A percentile compares a stretch with the other conserved stretches of the same genome.
Conservation (phyloP, 2,329 filamentous ascomycete species). For the Helicocarpus griseus region DNA sequence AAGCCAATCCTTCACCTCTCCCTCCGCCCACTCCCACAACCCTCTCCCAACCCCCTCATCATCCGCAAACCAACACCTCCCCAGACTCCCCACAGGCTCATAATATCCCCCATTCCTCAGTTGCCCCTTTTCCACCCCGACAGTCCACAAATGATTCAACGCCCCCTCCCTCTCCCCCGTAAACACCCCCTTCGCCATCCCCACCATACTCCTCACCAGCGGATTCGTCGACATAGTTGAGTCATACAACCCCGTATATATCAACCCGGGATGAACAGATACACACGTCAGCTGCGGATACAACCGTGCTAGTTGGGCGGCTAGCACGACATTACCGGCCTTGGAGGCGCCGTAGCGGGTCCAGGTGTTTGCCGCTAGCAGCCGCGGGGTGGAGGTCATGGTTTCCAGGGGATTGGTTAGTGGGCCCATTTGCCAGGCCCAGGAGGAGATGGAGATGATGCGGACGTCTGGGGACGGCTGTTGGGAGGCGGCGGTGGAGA, state of each 20-base stretch:
- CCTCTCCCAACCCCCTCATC: constrained; percentile 24
- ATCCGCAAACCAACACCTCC: constrained; percentile 21
- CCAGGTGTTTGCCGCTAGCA: constrained; percentile 30
- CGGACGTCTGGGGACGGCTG: constrained; percentile 20
- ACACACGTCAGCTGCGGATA: constrained; percentile 35
- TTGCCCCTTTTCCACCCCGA: constrained; percentile 22
- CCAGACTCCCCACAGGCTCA: constrained; percentile 28
- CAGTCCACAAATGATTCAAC: constrained; percentile 34
- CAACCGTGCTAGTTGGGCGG: constrained; percentile 36
- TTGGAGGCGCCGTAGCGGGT: constrained; percentile 44
- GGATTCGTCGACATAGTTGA: constrained; percentile 19
- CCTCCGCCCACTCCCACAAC: constrained; percentile 39
- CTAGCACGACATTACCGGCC: constrained; percentile 41
- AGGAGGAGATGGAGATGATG: constrained; percentile 30
- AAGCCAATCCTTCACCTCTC: constrained; percentile 16
- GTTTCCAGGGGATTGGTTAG: constrained; percentile 18
- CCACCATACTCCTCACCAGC: constrained; percentile 16
- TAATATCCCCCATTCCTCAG: constrained; percentile 34
- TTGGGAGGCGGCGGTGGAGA: constrained; percentile 22
- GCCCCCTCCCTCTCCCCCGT: constrained; percentile 26
- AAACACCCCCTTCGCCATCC: constrained; percentile 19
- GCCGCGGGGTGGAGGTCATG: constrained; percentile 28
- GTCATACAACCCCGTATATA: constrained; percentile 32
- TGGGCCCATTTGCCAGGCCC: constrained; percentile 27
- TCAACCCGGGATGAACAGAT: constrained; percentile 42